Evolutionary conservation across 306 rosid genomes (phyloP).

Genomic region (Cucumis melo): DNA sequence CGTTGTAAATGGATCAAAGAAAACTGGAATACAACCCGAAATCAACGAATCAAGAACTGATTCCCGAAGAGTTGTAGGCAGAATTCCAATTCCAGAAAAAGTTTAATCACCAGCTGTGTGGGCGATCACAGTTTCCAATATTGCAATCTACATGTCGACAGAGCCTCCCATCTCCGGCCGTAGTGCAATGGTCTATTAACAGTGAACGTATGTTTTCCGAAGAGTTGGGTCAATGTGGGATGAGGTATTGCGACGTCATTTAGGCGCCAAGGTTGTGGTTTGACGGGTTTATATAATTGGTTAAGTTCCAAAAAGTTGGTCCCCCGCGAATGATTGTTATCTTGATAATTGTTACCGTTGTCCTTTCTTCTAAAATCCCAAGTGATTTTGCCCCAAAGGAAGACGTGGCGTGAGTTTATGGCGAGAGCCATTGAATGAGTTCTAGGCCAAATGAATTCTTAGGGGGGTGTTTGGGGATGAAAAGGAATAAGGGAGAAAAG

Average conservation of each 20-base stretch:
- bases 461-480: no score
- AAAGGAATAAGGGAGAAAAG: no score
- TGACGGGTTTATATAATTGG: no score
- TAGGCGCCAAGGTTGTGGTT: no score
- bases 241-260: no score
- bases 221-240: slow-evolving; percentile 20
- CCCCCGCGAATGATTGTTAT: no score
- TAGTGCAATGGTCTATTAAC: slow-evolving; percentile 32
- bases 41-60: slow-evolving; percentile 47
- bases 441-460: no score
- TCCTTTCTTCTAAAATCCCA: slow-evolving; percentile 47
- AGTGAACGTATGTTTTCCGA: slow-evolving; percentile 28
- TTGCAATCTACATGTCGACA: slow-evolving; percentile 33
- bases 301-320: no score
- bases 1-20: slow-evolving; percentile 48
- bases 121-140: slow-evolving; percentile 13
- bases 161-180: not conserved
- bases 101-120: slow-evolving; percentile 22
- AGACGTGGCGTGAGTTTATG: no score
- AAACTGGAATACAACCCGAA: slow-evolving; percentile 46
- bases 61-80: slow-evolving; percentile 33
- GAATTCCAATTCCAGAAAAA: slow-evolving; percentile 45
- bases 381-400: slow-evolving; percentile 51
- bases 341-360: not conserved
- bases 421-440: no score